Base-by-base conservation (phyloP, 495 filamentous ascomycete species). In the Podospora pseudopauciseta region DNA sequence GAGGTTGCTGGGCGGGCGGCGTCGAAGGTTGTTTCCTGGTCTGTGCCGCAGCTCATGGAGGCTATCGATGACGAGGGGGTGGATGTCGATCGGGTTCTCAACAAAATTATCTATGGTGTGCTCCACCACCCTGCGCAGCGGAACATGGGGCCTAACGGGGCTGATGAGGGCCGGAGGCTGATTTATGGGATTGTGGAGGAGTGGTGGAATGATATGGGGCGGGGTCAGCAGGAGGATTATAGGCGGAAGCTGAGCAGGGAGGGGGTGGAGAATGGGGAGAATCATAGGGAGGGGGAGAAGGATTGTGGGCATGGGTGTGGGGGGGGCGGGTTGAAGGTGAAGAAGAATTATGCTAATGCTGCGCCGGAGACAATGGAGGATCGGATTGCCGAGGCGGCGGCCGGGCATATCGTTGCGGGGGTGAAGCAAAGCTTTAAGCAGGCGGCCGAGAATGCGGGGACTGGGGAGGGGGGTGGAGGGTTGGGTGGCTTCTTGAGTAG, bases 261-360 rank as follows among this genome's bases (percentile, higher is more conserved):
- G 1, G 93, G 93, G 65, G 91, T 97, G 34, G 72, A 85, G 68
- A 79, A 85, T 64, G 92, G 91, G 55, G 81, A 85, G 56, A 96
- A 97, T 74, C 93, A 96, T 76, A 92, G 90, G 74, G 89, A 92
- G 71, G 92, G 91, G 27, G 88, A 92, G n/a, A 80, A 90, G 19
- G 93, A 97, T 71, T 86, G 83, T 49, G 93, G 93, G 27, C 93
- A 96, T 76, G 93, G 93, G 58, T 95, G 92, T 72, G 90, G 92
- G 60, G 90, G 92, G 59, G 79, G 85, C 72, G 80, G 83, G 73
- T 77, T 82, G 32, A 77, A 79, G 65, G 78, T 80, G 76, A 77
- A 79, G 66, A 80, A 84, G 72, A 83, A 79, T 70, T 80, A 77
- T 63, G 70, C 65, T n/a, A 55, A 74, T 56, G 74, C 70, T 1